Evolutionary conservation across 78 protist genomes (phyloP).

Genomic region (Cavenderia fasciculata): DNA sequence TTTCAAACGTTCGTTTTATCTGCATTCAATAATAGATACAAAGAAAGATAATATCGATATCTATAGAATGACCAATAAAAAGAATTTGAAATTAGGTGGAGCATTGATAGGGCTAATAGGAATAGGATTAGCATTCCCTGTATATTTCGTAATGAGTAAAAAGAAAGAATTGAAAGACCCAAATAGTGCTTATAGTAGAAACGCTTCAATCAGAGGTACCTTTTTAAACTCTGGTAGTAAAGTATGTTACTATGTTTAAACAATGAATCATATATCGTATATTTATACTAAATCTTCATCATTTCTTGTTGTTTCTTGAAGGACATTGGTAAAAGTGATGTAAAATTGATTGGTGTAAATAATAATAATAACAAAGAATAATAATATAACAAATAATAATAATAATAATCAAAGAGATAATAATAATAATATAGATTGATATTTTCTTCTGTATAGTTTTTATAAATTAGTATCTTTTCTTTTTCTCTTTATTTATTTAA

Average conservation of each 20-base stretch:
- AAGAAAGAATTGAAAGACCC: constrained; percentile 7
- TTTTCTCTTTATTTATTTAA: constrained; percentile 6
- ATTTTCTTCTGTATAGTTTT: not conserved
- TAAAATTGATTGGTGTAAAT: no score
- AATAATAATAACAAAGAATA: constrained; percentile 11
- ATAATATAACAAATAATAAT: not conserved
- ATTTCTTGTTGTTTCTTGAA: not conserved
- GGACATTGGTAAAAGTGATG: constrained; percentile 37
- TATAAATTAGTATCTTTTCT: not conserved
- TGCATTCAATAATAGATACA: no score
- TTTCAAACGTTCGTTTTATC: no score
- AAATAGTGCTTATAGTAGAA: not conserved
- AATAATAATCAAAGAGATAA: not conserved
- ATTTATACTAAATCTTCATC: not conserved
- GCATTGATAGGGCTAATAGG: constrained; percentile 6
- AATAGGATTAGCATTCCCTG: not conserved
- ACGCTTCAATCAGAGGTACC: constrained; percentile 62
- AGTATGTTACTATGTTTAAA: constrained; percentile 7
- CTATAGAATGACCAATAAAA: no score
- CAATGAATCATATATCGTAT: no score
- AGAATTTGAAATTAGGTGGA: no score
- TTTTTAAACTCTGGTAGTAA: constrained; percentile 63
- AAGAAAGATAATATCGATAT: no score
- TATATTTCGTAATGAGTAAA: not conserved
- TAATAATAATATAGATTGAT: not conserved